A percentile compares a stretch with the other conserved stretches of the same genome.
Conservation (phyloP, 2,329 filamentous ascomycete genomes). For the Verticillium albo-atrum region DNA sequence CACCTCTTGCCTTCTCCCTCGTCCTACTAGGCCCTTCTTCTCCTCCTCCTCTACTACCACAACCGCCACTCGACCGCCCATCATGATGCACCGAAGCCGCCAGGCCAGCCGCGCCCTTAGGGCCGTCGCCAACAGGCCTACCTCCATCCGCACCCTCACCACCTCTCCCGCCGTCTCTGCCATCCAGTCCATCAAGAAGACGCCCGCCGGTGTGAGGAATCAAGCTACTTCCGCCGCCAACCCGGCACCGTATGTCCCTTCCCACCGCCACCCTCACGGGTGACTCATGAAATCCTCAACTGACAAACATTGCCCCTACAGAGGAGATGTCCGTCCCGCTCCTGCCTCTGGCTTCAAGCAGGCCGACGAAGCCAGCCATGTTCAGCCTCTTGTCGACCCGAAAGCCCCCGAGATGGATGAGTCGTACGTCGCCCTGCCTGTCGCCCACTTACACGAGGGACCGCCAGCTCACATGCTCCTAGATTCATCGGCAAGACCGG, state of each 20-base stretch:
- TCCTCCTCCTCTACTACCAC: slow-evolving; percentile 2
- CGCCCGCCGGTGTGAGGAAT: slow-evolving; percentile 36
- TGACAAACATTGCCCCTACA: slow-evolving; percentile 11
- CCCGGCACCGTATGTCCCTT: slow-evolving; percentile 47
- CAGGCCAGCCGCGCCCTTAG: slow-evolving; percentile 42
- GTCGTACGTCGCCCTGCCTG: slow-evolving; percentile 53
- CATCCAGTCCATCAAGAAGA: slow-evolving; percentile 32
- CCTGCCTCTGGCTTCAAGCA: slow-evolving; percentile 61
- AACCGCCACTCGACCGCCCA: slow-evolving; percentile 4
- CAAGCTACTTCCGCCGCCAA: slow-evolving; percentile 45
- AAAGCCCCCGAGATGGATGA: slow-evolving; percentile 67
- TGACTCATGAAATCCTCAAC: slow-evolving; percentile 15
- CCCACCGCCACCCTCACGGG: slow-evolving; percentile 9
- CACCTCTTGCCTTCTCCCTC: slow-evolving; percentile 3
- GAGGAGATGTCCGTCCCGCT: slow-evolving; percentile 50
- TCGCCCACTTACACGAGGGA: slow-evolving; percentile 6
- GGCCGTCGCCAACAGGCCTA: slow-evolving; percentile 26
- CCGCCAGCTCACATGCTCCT: slow-evolving; percentile 3
- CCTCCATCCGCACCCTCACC: slow-evolving; percentile 31
- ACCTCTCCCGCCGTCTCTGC: slow-evolving; percentile 31
- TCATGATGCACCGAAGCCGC: slow-evolving; percentile 45
- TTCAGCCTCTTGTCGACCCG: slow-evolving; percentile 63
- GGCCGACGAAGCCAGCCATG: slow-evolving; percentile 49
- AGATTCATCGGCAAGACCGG: slow-evolving; percentile 93
- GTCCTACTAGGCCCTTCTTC: neutral